These are phyloP conservation scores for Calocera cornea DNA, from an alignment of 768 basidiomycete genomes.

Conservation along the genomic window DNA sequence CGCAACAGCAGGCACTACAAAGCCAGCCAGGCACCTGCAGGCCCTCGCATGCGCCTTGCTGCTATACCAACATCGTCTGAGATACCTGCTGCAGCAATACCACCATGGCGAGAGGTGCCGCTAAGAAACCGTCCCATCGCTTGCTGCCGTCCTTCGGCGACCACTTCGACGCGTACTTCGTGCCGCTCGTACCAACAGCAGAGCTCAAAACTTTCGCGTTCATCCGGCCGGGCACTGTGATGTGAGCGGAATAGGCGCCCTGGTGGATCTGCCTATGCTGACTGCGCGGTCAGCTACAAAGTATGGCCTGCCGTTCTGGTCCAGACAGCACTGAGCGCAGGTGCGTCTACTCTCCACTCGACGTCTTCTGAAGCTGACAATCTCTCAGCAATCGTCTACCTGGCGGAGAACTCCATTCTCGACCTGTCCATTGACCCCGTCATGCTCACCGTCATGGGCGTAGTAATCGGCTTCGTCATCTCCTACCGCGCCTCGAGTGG, in stretches of 20 bases:
- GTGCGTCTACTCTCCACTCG: slow-evolving; percentile 20
- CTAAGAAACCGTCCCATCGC: neutral
- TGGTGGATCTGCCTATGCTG: neutral
- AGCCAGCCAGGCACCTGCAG: neutral
- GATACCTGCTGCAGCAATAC: neutral
- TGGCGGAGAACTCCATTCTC: slow-evolving; percentile 31
- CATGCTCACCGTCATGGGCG: slow-evolving; percentile 51
- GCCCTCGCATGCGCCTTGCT: neutral
- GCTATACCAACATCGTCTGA: neutral
- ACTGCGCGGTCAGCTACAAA: slow-evolving; percentile 32
- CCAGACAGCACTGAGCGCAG: slow-evolving; percentile 43
- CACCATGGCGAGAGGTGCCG: neutral
- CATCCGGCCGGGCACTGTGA: neutral
- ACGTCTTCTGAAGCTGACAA: neutral
- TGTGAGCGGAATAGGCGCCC: neutral
- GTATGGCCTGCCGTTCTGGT: slow-evolving; percentile 57
- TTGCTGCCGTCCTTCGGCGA: neutral
- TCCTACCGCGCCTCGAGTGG: slow-evolving; percentile 51
- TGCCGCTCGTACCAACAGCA: neutral
- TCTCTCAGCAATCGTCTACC: slow-evolving; percentile 30
- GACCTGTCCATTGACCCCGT: slow-evolving; percentile 39
- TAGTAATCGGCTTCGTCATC: slow-evolving; percentile 44
- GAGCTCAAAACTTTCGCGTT: neutral
- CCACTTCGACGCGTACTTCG: neutral
- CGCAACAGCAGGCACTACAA: neutral